Evolutionary conservation across 768 basidiomycete genomes (phyloP), one percentile per base, ranked within the genome.

Genomic region (Botryobasidium botryosum): DNA sequence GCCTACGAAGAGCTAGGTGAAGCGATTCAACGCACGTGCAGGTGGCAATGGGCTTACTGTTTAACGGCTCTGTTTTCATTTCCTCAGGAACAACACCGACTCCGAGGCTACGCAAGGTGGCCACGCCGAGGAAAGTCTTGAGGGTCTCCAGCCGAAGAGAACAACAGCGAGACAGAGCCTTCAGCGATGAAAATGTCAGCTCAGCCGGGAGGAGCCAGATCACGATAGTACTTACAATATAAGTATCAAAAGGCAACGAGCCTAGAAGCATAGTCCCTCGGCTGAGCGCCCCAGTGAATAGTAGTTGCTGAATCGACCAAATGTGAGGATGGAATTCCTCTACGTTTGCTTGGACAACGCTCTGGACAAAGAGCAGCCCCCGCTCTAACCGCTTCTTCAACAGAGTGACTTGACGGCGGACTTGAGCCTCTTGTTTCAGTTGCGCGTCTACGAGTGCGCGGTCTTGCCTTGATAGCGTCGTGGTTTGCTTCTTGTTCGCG

Each of bases 371-470:
- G 26, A 69, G 62, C 8, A 96, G 63, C 2, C 83, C 87, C 2
- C 84, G 72, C 4, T 68, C 58, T 17, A 94, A 60, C 4, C 62
- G 62, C 0, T 61, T 58, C 50, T 80, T 74, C 15, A 84, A 59
- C 0, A 48, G 53, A 4, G 58, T 56, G 1, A 97, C 79, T 17
- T 63, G 67, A 38, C 64, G 60, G 6, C 92, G 75, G 6, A 85
- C 68, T 6, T 65, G 67, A 0, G 72, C 62, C 56, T 99, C 94
- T 51, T 84, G 84, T 26, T 73, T 71, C 4, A 92, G 66, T 57
- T 97, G 92, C 3, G 75, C 75, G 40, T 79, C 70, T 10, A 97
- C 72, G n/a, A 86, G 69, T 0, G 75, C 77, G 49, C 81, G 76
- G 47, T 94, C 86, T 47, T 81, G 77, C 57, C 88, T 96, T 1